phyloP scores from a whole-genome alignment of 73 alveolate genomes.

The Breviolum minutum region DNA sequence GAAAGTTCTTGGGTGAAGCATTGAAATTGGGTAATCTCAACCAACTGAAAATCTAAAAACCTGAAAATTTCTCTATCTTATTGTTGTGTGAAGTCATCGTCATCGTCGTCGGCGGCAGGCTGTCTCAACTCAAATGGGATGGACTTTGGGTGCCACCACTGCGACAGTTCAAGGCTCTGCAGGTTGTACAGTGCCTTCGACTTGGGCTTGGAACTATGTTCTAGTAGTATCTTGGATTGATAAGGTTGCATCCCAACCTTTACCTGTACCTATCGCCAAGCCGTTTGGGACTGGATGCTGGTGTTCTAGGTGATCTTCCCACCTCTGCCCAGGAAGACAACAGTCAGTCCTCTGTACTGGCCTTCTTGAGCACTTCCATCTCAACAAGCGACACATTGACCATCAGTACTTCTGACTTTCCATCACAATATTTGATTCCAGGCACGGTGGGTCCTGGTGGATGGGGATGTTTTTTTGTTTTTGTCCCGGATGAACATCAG shows the following conservation, averaged over 20 bases:
- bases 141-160: constrained; percentile 3
- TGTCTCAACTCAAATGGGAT: constrained; percentile 18
- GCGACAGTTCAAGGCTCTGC: neutral
- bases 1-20: neutral
- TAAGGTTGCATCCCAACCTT: neutral
- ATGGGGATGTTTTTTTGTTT: neutral
- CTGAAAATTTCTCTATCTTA: no score
- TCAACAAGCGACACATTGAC: neutral
- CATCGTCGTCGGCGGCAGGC: constrained; percentile 1
- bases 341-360: constrained; percentile 30
- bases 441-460: neutral
- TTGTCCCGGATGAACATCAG: neutral
- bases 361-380: constrained; percentile 19
- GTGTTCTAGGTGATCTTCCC: neutral
- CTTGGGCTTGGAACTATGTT: constrained; percentile 42
- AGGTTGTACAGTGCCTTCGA: constrained; percentile 32
- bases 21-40: neutral
- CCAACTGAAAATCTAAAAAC: no score
- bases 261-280: neutral
- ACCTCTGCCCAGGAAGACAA: constrained; percentile 8
- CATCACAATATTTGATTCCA: neutral
- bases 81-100: no score
- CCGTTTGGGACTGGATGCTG: neutral
- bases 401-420: constrained; percentile 10
- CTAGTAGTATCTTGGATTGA: constrained; percentile 29